A percentile compares a stretch with the other conserved stretches of the same genome.
These are phyloP conservation scores for Populus trichocarpa DNA, from an alignment of 441 rosid genomes.

Conservation along the genomic window DNA sequence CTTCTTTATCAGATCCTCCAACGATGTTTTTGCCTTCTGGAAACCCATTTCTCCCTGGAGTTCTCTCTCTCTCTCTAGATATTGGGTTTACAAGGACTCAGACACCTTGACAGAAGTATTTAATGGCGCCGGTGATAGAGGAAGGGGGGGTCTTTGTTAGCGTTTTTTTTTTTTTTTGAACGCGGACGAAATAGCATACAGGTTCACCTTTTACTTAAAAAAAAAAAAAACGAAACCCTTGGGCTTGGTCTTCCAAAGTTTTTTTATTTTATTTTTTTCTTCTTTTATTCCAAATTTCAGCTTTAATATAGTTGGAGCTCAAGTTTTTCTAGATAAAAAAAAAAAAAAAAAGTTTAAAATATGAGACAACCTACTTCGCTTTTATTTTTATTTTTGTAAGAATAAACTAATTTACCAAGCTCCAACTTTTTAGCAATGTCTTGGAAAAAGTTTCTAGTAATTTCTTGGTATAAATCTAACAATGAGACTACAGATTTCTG, in stretches of 20 bases:
- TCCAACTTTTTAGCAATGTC: background rate
- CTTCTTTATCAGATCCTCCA: constrained; percentile 59
- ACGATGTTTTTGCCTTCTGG: constrained; percentile 30
- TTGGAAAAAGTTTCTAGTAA: background rate
- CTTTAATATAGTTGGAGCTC: no score
- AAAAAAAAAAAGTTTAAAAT: no score
- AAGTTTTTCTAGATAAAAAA: no score
- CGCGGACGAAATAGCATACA: constrained; percentile 14
- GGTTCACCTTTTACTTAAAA: constrained; percentile 7
- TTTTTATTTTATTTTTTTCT: background rate
- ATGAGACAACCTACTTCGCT: no score
- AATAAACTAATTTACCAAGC: background rate
- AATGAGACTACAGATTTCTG: background rate
- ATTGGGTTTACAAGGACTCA: background rate
- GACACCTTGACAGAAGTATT: background rate
- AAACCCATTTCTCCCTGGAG: constrained; percentile 34
- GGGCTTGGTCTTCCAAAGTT: background rate
- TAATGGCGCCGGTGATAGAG: constrained; percentile 5
- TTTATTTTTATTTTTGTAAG: no score
- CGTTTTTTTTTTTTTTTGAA: constrained; percentile 2
- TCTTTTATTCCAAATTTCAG: no score
- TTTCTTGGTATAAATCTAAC: background rate
- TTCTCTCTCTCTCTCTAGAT: background rate
- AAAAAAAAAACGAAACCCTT: background rate
- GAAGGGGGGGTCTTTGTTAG: background rate